These are phyloP conservation scores for Glonium stellatum DNA, from an alignment of 495 filamentous ascomycete species.

Conservation along the genomic window DNA sequence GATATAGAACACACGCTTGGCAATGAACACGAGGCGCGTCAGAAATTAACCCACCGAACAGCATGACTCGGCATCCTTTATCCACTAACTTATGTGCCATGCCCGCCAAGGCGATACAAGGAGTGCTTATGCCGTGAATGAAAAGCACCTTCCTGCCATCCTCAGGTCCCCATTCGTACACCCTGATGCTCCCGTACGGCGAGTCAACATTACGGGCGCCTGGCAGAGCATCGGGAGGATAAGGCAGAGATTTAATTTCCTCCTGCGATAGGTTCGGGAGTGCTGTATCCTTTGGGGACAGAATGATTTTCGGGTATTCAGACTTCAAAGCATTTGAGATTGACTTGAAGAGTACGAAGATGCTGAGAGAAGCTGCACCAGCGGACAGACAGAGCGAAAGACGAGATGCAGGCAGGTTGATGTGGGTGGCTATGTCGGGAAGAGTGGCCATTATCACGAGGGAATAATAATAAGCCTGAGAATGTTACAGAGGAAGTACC, in stretches of 20 bases:
- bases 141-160: constrained; percentile 71
- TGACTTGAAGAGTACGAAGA: constrained; percentile 2
- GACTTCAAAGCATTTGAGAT: constrained; percentile 2
- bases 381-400: neutral
- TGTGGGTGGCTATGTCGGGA: neutral
- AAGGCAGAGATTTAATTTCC: constrained; percentile 50
- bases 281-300: constrained; percentile 44
- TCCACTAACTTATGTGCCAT: constrained; percentile 64
- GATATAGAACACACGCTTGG: too few species aligned
- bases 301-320: constrained; percentile 30
- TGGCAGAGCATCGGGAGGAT: constrained; percentile 68
- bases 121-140: constrained; percentile 81
- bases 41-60: constrained; percentile 53
- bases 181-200: constrained; percentile 71
- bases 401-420: neutral
- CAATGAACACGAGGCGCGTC: constrained; percentile 3
- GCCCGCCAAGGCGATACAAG: constrained; percentile 62
- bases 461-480: neutral
- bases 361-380: constrained; percentile 1
- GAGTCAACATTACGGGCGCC: constrained; percentile 66
- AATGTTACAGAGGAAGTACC: too few species aligned
- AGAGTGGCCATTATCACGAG: neutral
- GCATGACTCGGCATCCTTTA: constrained; percentile 72
- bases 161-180: constrained; percentile 89
- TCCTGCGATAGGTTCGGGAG: constrained; percentile 42